These are phyloP conservation scores for Onygenales sp. DNA, from an alignment of 2,329 filamentous ascomycete species.

Conservation along the genomic window DNA sequence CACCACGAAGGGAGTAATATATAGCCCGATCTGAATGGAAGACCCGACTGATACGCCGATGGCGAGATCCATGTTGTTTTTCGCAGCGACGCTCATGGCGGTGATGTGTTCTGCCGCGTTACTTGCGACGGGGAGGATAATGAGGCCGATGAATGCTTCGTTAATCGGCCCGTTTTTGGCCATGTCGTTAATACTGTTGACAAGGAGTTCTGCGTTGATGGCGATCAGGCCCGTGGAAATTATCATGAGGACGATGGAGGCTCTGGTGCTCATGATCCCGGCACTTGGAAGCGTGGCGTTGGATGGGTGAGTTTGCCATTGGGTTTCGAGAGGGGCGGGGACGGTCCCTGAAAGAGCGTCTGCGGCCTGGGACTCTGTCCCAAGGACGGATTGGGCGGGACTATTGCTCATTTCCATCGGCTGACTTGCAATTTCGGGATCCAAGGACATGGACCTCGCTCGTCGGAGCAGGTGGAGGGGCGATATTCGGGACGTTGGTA, in stretches of 20 bases:
- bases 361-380: no score
- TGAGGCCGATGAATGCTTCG: conserved; percentile 69
- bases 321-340: no score
- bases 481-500: neutral
- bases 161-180: conserved; percentile 51
- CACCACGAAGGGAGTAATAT: conserved; percentile 67
- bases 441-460: neutral
- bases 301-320: no score
- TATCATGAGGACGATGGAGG: conserved; percentile 46
- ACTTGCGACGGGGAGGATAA: conserved; percentile 72
- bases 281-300: neutral
- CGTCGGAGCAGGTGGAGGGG: neutral
- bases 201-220: conserved; percentile 61
- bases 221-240: conserved; percentile 50
- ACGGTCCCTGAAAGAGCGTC: no score
- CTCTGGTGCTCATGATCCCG: conserved; percentile 8
- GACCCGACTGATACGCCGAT: conserved; percentile 73
- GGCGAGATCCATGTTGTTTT: conserved; percentile 78
- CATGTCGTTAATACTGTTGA: conserved; percentile 62
- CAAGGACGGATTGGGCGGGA: no score
- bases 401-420: no score
- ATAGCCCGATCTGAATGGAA: conserved; percentile 67
- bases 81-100: conserved; percentile 67
- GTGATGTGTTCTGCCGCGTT: conserved; percentile 77
- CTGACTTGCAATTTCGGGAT: neutral